Conservation (phyloP, 2,329 filamentous ascomycete species). For the Ustilaginoidea virens region DNA sequence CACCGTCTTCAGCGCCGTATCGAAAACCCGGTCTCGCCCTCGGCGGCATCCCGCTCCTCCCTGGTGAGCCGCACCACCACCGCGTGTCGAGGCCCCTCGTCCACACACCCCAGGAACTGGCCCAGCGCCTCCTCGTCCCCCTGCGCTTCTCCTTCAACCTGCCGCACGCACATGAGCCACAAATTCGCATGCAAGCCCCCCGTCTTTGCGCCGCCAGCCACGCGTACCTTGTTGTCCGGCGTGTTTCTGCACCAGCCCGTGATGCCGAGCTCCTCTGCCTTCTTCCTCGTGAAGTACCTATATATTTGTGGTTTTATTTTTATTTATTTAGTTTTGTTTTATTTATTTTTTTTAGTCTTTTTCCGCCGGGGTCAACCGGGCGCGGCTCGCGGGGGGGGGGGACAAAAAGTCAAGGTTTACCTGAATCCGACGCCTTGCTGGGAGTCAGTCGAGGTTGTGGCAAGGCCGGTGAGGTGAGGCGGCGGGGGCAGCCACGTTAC, state of each 20-base stretch:
- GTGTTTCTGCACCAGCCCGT: conserved; percentile 51
- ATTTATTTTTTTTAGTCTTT: too few species aligned
- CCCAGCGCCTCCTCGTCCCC: conserved; percentile 49
- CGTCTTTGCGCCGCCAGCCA: too few species aligned
- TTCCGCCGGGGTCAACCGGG: too few species aligned
- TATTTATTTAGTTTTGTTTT: too few species aligned
- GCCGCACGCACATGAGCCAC: conserved; percentile 1
- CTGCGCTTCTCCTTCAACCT: conserved; percentile 88
- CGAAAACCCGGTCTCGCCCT: conserved; percentile 53
- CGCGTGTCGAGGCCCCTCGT: conserved; percentile 57
- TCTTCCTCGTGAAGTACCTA: conserved; percentile 39
- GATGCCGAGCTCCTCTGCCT: conserved; percentile 31
- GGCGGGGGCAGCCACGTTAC: too few species aligned
- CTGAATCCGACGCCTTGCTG: too few species aligned
- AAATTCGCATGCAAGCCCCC: too few species aligned
- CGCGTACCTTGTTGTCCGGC: conserved; percentile 33
- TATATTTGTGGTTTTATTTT: too few species aligned
- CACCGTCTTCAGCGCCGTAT: conserved; percentile 25
- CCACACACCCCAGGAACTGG: conserved; percentile 58
- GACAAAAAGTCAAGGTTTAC: too few species aligned
- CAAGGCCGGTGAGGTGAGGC: too few species aligned
- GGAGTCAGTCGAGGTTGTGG: too few species aligned
- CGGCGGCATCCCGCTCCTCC: conserved; percentile 45
- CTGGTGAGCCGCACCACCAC: conserved; percentile 61
- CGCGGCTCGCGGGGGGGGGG: too few species aligned